These are phyloP conservation scores for Trametes polyzona DNA, from an alignment of 1,284 basidiomycete species.

Conservation along the genomic window DNA sequence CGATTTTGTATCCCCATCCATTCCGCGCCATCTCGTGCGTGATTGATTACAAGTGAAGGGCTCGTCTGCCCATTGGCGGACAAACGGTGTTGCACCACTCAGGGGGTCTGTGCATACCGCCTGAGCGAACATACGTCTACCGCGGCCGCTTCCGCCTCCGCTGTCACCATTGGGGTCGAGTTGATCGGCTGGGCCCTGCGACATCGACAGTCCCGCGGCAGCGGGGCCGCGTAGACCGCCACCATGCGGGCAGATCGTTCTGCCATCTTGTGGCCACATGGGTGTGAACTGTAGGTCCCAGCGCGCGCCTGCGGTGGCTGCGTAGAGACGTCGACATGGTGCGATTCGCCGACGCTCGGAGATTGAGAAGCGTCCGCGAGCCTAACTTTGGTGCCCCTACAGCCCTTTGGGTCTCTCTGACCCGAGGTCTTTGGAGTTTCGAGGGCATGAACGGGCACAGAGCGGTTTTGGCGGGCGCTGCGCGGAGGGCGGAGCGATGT, in stretches of 20 bases:
- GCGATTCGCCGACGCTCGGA: slow-evolving; percentile 6
- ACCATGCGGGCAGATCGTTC: too few species aligned
- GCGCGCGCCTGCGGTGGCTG: slow-evolving; percentile 1
- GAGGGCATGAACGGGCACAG: background rate
- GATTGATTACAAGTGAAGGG: background rate
- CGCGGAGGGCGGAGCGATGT: slow-evolving; percentile 3
- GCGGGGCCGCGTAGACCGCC: too few species aligned
- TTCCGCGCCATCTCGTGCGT: background rate
- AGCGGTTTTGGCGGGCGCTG: slow-evolving; percentile 5
- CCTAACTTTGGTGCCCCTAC: background rate
- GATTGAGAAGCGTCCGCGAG: background rate
- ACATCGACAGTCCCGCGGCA: too few species aligned
- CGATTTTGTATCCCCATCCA: background rate
- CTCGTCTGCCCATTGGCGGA: too few species aligned
- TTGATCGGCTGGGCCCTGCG: too few species aligned
- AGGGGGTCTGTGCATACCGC: too few species aligned
- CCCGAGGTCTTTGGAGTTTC: background rate
- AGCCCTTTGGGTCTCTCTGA: background rate
- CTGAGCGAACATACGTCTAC: too few species aligned
- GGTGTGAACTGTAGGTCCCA: slow-evolving; percentile 10
- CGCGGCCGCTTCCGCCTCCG: too few species aligned
- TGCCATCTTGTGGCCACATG: slow-evolving; percentile 11
- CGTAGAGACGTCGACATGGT: background rate
- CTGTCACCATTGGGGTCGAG: slow-evolving; percentile 1
- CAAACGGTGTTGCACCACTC: too few species aligned